These are phyloP conservation scores for Saccharomycopsis fibuligera DNA, from an alignment of 805 yeast species.

Conservation along the genomic window DNA sequence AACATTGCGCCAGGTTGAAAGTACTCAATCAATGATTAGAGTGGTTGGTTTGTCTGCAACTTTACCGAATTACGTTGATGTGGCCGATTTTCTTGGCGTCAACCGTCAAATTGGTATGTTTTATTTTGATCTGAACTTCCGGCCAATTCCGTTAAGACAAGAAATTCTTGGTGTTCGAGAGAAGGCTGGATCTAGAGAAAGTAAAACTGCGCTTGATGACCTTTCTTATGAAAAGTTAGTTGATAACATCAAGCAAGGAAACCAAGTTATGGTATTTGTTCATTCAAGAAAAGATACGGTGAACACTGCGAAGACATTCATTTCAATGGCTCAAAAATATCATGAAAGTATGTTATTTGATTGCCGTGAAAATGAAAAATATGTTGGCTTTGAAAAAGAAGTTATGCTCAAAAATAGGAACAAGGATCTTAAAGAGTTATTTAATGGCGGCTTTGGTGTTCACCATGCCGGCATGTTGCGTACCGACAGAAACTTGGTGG, in stretches of 20 bases:
- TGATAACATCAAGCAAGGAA: slow-evolving; percentile 59
- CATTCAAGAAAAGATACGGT: slow-evolving; percentile 92
- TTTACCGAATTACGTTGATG: slow-evolving; percentile 84
- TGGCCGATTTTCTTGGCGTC: slow-evolving; percentile 90
- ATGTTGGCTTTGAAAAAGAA: slow-evolving; percentile 51
- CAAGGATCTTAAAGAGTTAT: slow-evolving; percentile 75
- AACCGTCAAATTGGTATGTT: slow-evolving; percentile 89
- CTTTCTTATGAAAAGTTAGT: slow-evolving; percentile 71
- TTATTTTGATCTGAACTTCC: slow-evolving; percentile 84
- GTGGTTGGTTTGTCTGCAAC: slow-evolving; percentile 95
- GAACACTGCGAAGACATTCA: slow-evolving; percentile 70
- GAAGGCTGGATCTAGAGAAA: slow-evolving; percentile 68
- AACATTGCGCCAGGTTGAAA: slow-evolving; percentile 90
- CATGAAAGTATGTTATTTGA: slow-evolving; percentile 56
- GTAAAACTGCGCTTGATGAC: slow-evolving; percentile 65
- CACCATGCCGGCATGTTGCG: slow-evolving; percentile 98
- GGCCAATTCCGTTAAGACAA: slow-evolving; percentile 92
- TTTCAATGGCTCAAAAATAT: slow-evolving; percentile 56
- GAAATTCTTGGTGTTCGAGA: slow-evolving; percentile 82
- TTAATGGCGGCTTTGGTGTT: slow-evolving; percentile 77
- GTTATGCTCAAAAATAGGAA: slow-evolving; percentile 60
- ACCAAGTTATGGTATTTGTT: slow-evolving; percentile 94
- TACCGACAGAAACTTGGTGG: slow-evolving; percentile 83
- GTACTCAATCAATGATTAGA: slow-evolving; percentile 87
- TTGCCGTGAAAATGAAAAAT: slow-evolving; percentile 37